These are phyloP conservation scores for Plasmodium falciparum DNA, from an alignment of 169 alveolate species.

Conservation along the genomic window DNA sequence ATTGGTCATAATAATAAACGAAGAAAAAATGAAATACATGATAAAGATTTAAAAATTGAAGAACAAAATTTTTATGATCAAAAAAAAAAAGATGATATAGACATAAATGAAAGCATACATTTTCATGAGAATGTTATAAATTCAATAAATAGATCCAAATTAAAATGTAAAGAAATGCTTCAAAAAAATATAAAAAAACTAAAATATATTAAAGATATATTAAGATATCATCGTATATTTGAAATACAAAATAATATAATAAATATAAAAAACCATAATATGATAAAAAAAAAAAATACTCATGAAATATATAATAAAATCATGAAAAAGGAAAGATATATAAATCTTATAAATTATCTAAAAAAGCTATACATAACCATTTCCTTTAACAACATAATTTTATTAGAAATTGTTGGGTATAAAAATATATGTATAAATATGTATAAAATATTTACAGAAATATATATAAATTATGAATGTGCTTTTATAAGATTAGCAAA, in stretches of 20 bases:
- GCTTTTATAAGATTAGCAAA: conserved; percentile 61
- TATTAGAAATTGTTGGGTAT: conserved; percentile 47
- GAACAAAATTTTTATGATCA: not conserved
- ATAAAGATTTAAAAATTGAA: not conserved
- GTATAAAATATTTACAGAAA: conserved; percentile 42
- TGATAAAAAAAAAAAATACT: not conserved
- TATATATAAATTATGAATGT: conserved; percentile 49
- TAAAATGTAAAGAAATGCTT: not conserved
- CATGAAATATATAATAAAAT: conserved; percentile 17
- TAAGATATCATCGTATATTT: conserved; percentile 5
- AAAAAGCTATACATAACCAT: conserved; percentile 45
- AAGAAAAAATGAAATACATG: conserved; percentile 8
- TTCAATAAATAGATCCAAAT: not conserved
- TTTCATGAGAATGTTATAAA: not conserved
- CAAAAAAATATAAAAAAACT: not conserved
- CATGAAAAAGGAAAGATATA: conserved; percentile 27
- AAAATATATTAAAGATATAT: not conserved
- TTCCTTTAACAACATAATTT: conserved; percentile 33
- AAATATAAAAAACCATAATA: not conserved
- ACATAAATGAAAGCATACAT: not conserved
- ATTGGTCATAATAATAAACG: not conserved
- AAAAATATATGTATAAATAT: conserved; percentile 18
- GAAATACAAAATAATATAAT: not conserved
- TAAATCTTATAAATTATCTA: conserved; percentile 48
- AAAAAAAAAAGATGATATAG: not conserved